Base-by-base conservation (phyloP, 345 rosid genomes). In the Salix brachista region DNA sequence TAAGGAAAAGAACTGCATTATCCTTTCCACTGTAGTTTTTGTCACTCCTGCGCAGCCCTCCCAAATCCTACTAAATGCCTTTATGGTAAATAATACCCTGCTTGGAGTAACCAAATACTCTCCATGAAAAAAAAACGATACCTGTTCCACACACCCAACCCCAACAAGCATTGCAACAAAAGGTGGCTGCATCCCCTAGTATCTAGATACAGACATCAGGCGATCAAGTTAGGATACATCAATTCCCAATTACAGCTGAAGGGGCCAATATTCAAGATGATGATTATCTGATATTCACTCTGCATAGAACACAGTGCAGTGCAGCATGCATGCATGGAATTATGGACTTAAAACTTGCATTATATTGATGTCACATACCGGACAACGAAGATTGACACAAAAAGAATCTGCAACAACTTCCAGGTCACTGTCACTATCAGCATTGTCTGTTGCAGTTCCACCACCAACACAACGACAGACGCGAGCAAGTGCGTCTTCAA, bases 381-480 rank as follows among this genome's bases (percentile, higher is more conserved):
- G 99, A 86, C 99, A 96, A 25, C 99, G 97, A 13, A 96, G 93
- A 83, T 87, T 92, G 85, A 93, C 90, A 78, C 80, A 75, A 73
- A 96, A 80, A 77, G 86, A 87, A 72, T 96, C 99, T 46, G 98
- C 98, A 82, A 96, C 98, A 79, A 96, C 98, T 91, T 96, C 98
- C 78, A 94, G 77, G 75, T 96, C 99, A 84, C 99, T 96, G 80
- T 93, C 99, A 77, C 99, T 92, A 66, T 91, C 98, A 23, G 91
- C 97, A 87, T 89, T 84, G 72, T 94, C 97, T 14, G 91, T 82
- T 72, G 89, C 88, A 79, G 84, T 84, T 75, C 96, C 96, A 84
- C 98, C 98, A 75, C 98, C 97, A 83, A 92, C 82, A 71, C 99
- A 93, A 69, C 99, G 95, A 39, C 94, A 84, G 67, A 96, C 95